Percentiles rank a stretch among this genome's conserved stretches.
phyloP scores from a whole-genome alignment of 2,329 filamentous ascomycete species.

The Diplocarpon mali region DNA sequence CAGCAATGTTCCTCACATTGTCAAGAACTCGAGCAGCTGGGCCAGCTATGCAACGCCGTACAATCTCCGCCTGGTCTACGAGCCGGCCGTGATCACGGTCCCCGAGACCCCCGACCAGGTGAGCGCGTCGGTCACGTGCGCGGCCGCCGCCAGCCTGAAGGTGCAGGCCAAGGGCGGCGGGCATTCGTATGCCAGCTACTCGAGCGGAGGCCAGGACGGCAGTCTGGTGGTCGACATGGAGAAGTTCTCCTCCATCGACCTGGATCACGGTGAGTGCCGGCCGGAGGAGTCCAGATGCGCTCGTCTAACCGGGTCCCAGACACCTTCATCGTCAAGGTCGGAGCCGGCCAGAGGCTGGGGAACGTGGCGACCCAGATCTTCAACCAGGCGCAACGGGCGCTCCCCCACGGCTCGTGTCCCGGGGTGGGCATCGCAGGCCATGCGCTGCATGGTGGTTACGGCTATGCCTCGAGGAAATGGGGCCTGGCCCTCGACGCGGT shows the following conservation, averaged over 20 bases:
- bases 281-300: background rate
- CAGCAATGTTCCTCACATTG: slow-evolving; percentile 9
- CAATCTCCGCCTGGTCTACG: slow-evolving; percentile 14
- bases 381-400: slow-evolving; percentile 41
- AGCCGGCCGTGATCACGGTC: slow-evolving; percentile 18
- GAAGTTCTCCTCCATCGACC: background rate
- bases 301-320: background rate
- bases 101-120: slow-evolving; percentile 28
- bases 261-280: background rate
- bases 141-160: slow-evolving; percentile 31
- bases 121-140: slow-evolving; percentile 36
- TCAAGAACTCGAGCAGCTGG: slow-evolving; percentile 6
- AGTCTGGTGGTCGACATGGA: background rate
- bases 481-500: slow-evolving; percentile 41
- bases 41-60: slow-evolving; percentile 16
- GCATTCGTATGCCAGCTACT: slow-evolving; percentile 40
- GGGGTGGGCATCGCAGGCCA: slow-evolving; percentile 48
- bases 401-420: slow-evolving; percentile 49
- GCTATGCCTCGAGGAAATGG: slow-evolving; percentile 35
- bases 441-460: slow-evolving; percentile 38
- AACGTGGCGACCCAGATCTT: slow-evolving; percentile 41
- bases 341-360: slow-evolving; percentile 40
- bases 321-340: slow-evolving; percentile 44
- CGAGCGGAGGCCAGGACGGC: background rate
- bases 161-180: slow-evolving; percentile 41